Base-by-base conservation (phyloP, 495 filamentous ascomycete species). In the Opeltia flavorubescens region DNA sequence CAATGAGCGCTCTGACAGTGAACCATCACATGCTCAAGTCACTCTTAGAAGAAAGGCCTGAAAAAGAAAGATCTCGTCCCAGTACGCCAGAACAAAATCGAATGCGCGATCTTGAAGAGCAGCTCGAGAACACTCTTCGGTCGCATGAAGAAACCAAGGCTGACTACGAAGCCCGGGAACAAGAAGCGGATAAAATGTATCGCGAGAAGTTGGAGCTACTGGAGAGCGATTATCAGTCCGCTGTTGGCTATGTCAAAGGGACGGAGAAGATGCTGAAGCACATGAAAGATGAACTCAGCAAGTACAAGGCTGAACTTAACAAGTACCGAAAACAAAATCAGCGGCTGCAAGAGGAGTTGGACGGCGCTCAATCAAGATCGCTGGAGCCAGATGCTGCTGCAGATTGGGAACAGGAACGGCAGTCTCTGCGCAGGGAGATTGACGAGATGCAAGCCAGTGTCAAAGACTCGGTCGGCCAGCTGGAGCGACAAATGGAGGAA, bases 221-320 rank as follows among this genome's bases (percentile, higher is more conserved):
- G 20, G 88, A 95, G 59, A 87, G 85, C 59, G 91, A 99, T 59
- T 94, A 99, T 59, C 87, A 94, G 59, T 94, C 93, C n/a, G 89
- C 93, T 11, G 89, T 96, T n/a, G 89, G 95, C 63, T 99, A 99
- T 59, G 86, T 99, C 52, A 93, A 95, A 59, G 93, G 91, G 33
- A 95, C 89, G 1, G 93, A 99, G 65, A 95, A 95, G 74, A 94
- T 99, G 86, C 72, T 98, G 21, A 89, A 89, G 64, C 88, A 89
- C 55, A 94, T 98, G 79, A 96, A 98, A 69, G 87, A 95, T 53
- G 91, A 98, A 62, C 70, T 96, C 11, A 68, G 78, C 30, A 85
- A 88, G 29, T 88, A 88, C 62, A 96, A 98, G 69, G 87, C 94
- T 52, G 91, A 98, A 62, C 70, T 96, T 11, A 69, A 78, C 28